Evolutionary conservation across 1,139 yeast genomes (phyloP).

Genomic region (Kluyveromyces marxianus): DNA sequence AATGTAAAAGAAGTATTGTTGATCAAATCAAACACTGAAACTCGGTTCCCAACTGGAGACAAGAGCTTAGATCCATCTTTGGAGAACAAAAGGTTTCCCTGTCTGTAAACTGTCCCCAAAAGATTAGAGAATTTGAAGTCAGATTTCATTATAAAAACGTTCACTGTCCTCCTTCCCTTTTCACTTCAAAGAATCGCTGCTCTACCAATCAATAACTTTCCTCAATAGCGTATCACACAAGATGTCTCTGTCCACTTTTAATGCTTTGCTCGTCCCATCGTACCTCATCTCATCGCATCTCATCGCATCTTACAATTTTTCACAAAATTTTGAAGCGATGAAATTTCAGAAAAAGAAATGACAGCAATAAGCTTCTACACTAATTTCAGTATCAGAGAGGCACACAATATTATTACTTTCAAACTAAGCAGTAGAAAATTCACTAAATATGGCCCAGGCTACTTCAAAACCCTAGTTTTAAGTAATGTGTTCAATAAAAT

Average conservation of each 20-base stretch:
- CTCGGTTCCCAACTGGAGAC: slow-evolving; percentile 93
- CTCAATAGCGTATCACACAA: no score
- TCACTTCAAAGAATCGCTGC: not conserved
- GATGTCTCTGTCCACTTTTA: no score
- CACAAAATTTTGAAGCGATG: slow-evolving; percentile 10
- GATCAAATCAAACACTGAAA: slow-evolving; percentile 77
- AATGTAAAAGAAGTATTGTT: slow-evolving; percentile 85
- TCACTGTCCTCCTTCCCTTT: slow-evolving; percentile 2
- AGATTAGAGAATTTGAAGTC: slow-evolving; percentile 71
- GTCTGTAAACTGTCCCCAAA: slow-evolving; percentile 88
- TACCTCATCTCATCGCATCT: slow-evolving; percentile 22
- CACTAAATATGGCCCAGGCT: no score
- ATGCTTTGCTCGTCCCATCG: slow-evolving; percentile 1
- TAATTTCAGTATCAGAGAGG: no score
- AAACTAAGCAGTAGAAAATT: no score
- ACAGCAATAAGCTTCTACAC: no score
- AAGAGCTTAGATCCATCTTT: slow-evolving; percentile 77
- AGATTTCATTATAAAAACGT: slow-evolving; percentile 37
- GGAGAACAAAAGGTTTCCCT: slow-evolving; percentile 83
- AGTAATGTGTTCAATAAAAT: no score
- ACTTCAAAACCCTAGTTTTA: no score
- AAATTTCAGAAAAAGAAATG: slow-evolving; percentile 3
- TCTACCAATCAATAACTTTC: not conserved
- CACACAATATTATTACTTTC: no score
- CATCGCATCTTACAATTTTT: slow-evolving; percentile 6